phyloP scores from a whole-genome alignment of 2,329 filamentous ascomycete species.

The Stagonosporopsis rhizophila region DNA sequence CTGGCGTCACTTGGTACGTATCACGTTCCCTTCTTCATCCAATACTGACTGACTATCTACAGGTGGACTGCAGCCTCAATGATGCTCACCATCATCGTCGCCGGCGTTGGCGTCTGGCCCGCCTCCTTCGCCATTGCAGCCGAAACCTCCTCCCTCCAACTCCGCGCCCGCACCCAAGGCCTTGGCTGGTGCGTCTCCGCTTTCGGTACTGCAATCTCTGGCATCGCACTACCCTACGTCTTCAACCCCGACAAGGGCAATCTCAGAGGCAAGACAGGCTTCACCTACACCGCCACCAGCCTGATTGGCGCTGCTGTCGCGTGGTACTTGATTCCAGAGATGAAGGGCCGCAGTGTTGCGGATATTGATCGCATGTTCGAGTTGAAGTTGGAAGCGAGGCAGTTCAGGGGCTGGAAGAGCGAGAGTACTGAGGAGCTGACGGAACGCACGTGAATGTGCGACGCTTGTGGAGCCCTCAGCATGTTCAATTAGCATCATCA shows the following conservation, averaged over 20 bases:
- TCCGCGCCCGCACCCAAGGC: slow-evolving; percentile 55
- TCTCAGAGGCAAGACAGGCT: slow-evolving; percentile 52
- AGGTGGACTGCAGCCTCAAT: slow-evolving; percentile 52
- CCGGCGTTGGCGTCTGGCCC: slow-evolving; percentile 55
- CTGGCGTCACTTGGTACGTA: slow-evolving; percentile 51
- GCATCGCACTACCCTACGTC: slow-evolving; percentile 59
- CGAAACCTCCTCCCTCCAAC: slow-evolving; percentile 54
- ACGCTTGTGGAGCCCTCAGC: background rate
- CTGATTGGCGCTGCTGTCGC: slow-evolving; percentile 46
- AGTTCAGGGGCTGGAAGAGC: slow-evolving; percentile 28
- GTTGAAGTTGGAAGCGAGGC: slow-evolving; percentile 22
- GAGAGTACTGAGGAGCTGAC: slow-evolving; percentile 10
- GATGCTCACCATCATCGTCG: slow-evolving; percentile 55
- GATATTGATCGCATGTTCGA: slow-evolving; percentile 58
- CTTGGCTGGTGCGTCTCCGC: slow-evolving; percentile 55
- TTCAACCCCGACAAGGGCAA: slow-evolving; percentile 58
- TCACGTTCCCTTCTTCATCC: background rate
- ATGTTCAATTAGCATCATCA: background rate
- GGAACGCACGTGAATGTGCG: background rate
- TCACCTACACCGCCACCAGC: slow-evolving; percentile 50
- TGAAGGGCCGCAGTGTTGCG: slow-evolving; percentile 56
- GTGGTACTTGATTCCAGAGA: slow-evolving; percentile 61
- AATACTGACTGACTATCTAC: background rate
- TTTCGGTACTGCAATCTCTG: slow-evolving; percentile 53
- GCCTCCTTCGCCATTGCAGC: slow-evolving; percentile 53